Conservation (phyloP, 371 early-diverging fungal species). For the Mucor racemosus region DNA sequence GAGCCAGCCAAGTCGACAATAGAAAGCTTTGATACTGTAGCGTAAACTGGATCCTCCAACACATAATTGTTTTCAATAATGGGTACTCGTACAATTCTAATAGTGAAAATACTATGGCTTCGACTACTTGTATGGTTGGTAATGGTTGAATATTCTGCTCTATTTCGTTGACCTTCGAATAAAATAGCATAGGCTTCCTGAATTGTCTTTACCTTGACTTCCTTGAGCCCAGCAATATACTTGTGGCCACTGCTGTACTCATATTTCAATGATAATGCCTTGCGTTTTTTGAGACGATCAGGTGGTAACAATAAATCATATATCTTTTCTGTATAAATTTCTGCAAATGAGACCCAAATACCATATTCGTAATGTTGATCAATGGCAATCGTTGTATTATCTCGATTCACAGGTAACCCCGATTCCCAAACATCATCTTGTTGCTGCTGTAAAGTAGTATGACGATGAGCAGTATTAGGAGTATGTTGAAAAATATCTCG, state of each 20-base stretch:
- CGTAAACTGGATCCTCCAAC: slow-evolving; percentile 50
- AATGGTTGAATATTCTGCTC: slow-evolving; percentile 67
- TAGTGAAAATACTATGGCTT: slow-evolving; percentile 77
- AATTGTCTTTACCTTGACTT: slow-evolving; percentile 62
- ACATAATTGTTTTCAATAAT: slow-evolving; percentile 55
- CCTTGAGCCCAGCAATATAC: slow-evolving; percentile 59
- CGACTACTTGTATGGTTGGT: slow-evolving; percentile 68
- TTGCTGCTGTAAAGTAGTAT: background rate
- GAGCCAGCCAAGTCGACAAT: slow-evolving; percentile 98
- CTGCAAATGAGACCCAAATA: slow-evolving; percentile 78
- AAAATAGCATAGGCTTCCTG: slow-evolving; percentile 69
- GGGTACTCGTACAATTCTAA: slow-evolving; percentile 66
- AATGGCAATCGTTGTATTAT: slow-evolving; percentile 28
- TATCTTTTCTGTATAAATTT: slow-evolving; percentile 86
- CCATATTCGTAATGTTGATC: slow-evolving; percentile 66
- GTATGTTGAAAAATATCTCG: slow-evolving; percentile 23
- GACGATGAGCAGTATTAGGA: background rate
- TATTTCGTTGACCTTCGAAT: slow-evolving; percentile 63
- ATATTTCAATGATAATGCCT: slow-evolving; percentile 61
- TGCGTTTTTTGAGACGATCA: slow-evolving; percentile 39
- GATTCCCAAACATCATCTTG: slow-evolving; percentile 6
- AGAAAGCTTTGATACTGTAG: slow-evolving; percentile 64
- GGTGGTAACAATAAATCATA: slow-evolving; percentile 73
- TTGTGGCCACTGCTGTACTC: slow-evolving; percentile 60
- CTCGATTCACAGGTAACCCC: background rate